These are phyloP conservation scores for Claviceps sp. DNA, from an alignment of 2,329 filamentous ascomycete species.

Conservation along the genomic window DNA sequence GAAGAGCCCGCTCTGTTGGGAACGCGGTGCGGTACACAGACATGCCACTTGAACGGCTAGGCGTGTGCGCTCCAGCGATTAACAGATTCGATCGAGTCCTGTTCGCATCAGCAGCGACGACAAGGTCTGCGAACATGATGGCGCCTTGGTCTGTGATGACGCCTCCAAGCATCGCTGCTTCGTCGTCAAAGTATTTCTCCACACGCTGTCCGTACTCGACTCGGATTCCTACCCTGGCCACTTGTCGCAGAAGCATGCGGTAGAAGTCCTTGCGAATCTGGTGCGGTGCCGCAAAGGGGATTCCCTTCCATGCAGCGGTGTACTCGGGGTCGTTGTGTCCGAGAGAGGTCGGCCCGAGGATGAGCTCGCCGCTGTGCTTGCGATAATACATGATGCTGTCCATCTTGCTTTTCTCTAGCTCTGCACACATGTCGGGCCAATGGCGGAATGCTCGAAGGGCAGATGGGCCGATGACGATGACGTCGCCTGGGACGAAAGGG, in stretches of 20 bases:
- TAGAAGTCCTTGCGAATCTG: slow-evolving; percentile 2
- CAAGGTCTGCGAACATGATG: slow-evolving; percentile 2
- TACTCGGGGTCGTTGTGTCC: slow-evolving; percentile 2
- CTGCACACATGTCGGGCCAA: slow-evolving; percentile 5
- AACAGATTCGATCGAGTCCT: slow-evolving; percentile 1
- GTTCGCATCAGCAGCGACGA: slow-evolving; percentile 8
- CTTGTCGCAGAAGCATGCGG: slow-evolving; percentile 3
- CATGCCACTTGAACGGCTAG: neutral
- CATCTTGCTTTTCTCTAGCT: slow-evolving; percentile 1
- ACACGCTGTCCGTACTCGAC: slow-evolving; percentile 3
- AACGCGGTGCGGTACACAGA: slow-evolving; percentile 2
- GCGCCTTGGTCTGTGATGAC: slow-evolving; percentile 1
- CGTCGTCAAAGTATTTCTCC: slow-evolving; percentile 4
- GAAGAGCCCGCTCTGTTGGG: neutral
- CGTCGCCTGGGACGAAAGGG: neutral
- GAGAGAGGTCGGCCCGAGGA: slow-evolving; percentile 1
- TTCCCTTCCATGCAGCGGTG: neutral
- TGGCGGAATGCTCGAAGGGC: slow-evolving; percentile 3
- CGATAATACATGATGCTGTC: neutral
- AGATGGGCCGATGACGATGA: slow-evolving; percentile 3
- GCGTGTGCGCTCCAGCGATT: neutral
- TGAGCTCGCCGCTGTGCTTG: slow-evolving; percentile 2
- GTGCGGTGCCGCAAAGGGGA: neutral
- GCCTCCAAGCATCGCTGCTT: neutral
- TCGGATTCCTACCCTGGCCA: slow-evolving; percentile 1